Evolutionary conservation across 2,329 filamentous ascomycete species (phyloP).

Genomic region (Leptoxyphium fumago): DNA sequence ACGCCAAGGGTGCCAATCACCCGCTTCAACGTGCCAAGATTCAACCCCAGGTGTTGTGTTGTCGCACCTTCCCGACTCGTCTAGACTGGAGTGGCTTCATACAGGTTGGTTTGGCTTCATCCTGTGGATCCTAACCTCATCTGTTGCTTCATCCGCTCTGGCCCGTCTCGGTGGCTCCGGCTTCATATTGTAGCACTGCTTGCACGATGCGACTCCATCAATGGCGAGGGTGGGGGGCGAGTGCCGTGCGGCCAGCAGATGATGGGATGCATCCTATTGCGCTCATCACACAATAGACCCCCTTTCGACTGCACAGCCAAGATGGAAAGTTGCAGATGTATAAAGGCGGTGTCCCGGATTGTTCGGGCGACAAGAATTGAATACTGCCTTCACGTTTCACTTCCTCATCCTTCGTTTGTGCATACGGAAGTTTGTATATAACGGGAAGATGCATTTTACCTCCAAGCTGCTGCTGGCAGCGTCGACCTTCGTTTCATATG

Average conservation of each 20-base stretch:
- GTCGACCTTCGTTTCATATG: slow-evolving; percentile 1
- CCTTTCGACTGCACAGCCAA: background rate
- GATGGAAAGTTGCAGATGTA: background rate
- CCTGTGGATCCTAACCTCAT: background rate
- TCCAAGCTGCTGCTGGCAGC: slow-evolving; percentile 2
- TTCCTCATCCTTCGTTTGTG: too few species aligned
- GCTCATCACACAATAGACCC: background rate
- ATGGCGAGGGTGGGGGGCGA: too few species aligned
- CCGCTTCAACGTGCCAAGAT: background rate
- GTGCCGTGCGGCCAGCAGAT: background rate
- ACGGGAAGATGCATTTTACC: background rate
- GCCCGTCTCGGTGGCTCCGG: background rate
- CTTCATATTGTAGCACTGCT: background rate
- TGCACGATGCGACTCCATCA: background rate
- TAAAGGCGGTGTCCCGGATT: background rate
- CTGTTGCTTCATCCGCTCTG: background rate
- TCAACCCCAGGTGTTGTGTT: background rate
- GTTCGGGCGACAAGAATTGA: too few species aligned
- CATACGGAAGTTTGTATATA: too few species aligned
- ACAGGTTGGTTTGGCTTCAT: background rate
- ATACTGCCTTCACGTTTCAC: too few species aligned
- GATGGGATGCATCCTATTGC: background rate
- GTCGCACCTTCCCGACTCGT: background rate
- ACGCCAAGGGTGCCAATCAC: too few species aligned
- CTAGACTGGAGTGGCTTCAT: background rate